These are phyloP conservation scores for Suillus brevipes DNA, from an alignment of 768 basidiomycete species.

Conservation along the genomic window DNA sequence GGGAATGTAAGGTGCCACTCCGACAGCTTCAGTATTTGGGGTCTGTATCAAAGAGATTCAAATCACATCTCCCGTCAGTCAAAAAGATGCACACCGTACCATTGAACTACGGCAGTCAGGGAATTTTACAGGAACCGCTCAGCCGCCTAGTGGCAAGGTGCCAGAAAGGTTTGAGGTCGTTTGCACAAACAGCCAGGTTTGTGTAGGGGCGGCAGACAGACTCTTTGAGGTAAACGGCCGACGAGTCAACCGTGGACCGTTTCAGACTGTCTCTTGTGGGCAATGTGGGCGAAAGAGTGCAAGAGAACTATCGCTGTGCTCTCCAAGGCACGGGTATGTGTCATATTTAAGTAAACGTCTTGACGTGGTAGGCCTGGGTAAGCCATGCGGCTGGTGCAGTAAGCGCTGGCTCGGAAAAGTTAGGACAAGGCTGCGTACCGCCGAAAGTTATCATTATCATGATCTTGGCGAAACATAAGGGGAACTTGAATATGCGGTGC, in stretches of 20 bases:
- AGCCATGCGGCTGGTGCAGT: background rate
- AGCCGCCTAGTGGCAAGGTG: background rate
- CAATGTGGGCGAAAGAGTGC: background rate
- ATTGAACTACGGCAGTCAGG: background rate
- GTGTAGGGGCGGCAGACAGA: background rate
- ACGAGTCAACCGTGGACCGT: constrained; percentile 1
- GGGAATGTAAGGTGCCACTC: constrained; percentile 43
- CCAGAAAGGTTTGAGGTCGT: background rate
- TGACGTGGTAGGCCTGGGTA: background rate
- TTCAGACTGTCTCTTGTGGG: background rate
- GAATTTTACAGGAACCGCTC: background rate
- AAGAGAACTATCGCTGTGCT: background rate
- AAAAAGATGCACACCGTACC: background rate
- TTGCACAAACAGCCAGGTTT: constrained; percentile 3
- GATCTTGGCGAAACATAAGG: background rate
- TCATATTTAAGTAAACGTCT: constrained; percentile 7
- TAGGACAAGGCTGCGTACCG: background rate
- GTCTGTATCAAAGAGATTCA: background rate
- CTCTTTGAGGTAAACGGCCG: background rate
- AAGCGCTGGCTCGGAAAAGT: background rate
- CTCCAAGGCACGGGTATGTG: constrained; percentile 8
- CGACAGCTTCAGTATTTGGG: constrained; percentile 4
- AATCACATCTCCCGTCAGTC: background rate
- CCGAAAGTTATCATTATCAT: background rate
- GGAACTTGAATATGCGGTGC: background rate